These are phyloP conservation scores for Pisolithus marmoratus DNA, from an alignment of 768 basidiomycete species.

Conservation along the genomic window DNA sequence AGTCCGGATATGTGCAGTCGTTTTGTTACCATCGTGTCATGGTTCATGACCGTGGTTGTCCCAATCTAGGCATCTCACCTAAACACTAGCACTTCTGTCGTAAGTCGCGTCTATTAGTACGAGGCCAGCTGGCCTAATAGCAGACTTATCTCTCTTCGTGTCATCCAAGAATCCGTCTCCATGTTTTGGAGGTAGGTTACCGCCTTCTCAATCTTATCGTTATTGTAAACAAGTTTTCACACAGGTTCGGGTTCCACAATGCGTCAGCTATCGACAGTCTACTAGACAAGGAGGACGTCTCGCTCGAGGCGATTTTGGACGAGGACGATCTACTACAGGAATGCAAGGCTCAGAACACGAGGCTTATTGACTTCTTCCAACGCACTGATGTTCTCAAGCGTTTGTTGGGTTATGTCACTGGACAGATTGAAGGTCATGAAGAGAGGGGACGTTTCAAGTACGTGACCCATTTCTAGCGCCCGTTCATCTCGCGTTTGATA, in stretches of 20 bases:
- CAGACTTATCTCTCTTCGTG: conserved; percentile 4
- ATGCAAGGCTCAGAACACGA: conserved; percentile 90
- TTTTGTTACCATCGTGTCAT: no score
- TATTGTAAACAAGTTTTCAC: conserved; percentile 3
- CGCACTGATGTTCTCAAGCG: conserved; percentile 75
- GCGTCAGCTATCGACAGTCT: conserved; percentile 85
- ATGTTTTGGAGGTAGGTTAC: conserved; percentile 47
- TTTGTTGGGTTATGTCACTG: conserved; percentile 79
- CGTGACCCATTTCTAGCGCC: conserved; percentile 26
- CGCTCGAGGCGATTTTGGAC: conserved; percentile 86
- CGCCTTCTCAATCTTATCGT: not conserved
- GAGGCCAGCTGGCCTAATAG: conserved; percentile 1
- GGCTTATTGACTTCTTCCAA: conserved; percentile 84
- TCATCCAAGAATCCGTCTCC: conserved; percentile 13
- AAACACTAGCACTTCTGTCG: conserved; percentile 11
- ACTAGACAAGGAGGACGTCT: conserved; percentile 84
- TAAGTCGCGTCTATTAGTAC: conserved; percentile 18
- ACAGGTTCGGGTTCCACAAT: conserved; percentile 88
- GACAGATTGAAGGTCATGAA: conserved; percentile 78
- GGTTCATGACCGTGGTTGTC: conserved; percentile 5
- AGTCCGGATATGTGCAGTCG: no score
- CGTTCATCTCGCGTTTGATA: not conserved
- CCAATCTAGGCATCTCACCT: conserved; percentile 23
- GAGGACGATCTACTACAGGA: conserved; percentile 93
- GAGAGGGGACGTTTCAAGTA: conserved; percentile 80